Evolutionary conservation across 129 eudicot species (phyloP).

Genomic region (Pseudognaphalium luteoalbum): DNA sequence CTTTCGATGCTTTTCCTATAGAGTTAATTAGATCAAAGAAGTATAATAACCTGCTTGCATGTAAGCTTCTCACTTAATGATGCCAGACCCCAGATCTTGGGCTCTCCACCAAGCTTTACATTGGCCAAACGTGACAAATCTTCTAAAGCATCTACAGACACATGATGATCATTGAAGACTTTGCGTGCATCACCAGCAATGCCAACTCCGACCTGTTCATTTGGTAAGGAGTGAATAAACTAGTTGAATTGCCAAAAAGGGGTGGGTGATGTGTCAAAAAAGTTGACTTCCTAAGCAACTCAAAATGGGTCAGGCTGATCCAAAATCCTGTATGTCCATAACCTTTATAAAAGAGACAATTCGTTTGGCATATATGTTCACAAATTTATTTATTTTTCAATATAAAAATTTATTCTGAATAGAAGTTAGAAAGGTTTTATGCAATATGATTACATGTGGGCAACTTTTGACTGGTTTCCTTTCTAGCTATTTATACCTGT

Average conservation of each 20-base stretch:
- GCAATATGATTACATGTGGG: too few species aligned
- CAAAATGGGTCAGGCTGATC: neutral
- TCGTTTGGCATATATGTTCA: too few species aligned
- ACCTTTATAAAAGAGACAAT: too few species aligned
- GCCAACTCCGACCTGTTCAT: constrained; percentile 67
- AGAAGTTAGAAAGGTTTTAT: too few species aligned
- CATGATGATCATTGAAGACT: constrained; percentile 57
- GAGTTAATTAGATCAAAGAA: too few species aligned
- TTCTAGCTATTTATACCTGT: neutral
- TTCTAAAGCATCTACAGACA: constrained; percentile 51
- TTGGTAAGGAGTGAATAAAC: neutral
- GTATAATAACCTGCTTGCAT: constrained; percentile 59
- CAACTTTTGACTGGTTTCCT: neutral
- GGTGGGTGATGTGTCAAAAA: too few species aligned
- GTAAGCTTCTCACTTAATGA: constrained; percentile 59
- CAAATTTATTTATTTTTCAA: too few species aligned
- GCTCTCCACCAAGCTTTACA: constrained; percentile 58
- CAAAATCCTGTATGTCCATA: neutral
- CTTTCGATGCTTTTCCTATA: neutral
- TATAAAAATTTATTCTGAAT: too few species aligned
- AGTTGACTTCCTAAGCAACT: too few species aligned
- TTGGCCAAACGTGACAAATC: constrained; percentile 79
- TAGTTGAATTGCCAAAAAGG: too few species aligned
- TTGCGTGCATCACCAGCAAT: constrained; percentile 77
- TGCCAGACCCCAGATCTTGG: constrained; percentile 65